These are phyloP conservation scores for Ephemerocybe angulata DNA, from an alignment of 768 basidiomycete species.

Conservation along the genomic window DNA sequence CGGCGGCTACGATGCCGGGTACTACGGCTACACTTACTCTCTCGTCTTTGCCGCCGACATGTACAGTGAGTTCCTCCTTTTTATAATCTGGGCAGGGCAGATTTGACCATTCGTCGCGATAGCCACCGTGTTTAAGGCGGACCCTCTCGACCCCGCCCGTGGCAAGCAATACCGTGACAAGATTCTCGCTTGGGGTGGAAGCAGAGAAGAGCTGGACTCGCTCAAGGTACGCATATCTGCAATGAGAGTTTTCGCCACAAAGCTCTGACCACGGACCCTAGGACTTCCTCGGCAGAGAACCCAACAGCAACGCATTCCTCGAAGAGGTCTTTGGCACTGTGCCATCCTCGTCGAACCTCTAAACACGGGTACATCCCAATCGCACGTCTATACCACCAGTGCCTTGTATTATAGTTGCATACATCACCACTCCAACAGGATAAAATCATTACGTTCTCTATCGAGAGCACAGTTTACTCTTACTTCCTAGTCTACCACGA, in stretches of 20 bases:
- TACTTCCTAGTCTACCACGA: too few relatives aligned
- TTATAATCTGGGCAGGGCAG: too few relatives aligned
- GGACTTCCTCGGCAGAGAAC: constrained; percentile 76
- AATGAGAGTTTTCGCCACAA: not conserved
- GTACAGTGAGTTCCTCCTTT: constrained; percentile 37
- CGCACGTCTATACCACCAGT: too few relatives aligned
- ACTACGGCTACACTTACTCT: constrained; percentile 77
- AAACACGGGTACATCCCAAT: not conserved
- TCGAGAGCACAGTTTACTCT: too few relatives aligned
- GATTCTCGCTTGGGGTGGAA: constrained; percentile 72
- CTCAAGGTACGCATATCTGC: constrained; percentile 48
- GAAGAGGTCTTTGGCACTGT: constrained; percentile 56
- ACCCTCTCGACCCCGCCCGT: constrained; percentile 65
- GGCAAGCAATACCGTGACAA: constrained; percentile 71
- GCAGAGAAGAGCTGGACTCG: constrained; percentile 77
- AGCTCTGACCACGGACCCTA: constrained; percentile 20
- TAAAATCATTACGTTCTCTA: too few relatives aligned
- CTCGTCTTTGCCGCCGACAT: constrained; percentile 60
- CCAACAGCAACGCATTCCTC: constrained; percentile 73
- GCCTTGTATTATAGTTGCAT: too few relatives aligned
- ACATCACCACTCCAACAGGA: too few relatives aligned
- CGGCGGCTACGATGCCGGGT: constrained; percentile 66
- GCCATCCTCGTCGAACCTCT: constrained; percentile 32
- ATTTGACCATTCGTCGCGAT: too few relatives aligned
- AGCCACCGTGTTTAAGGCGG: constrained; percentile 76